Base-by-base conservation (phyloP, 352 stramenopile genomes). In the Phytophthora boehmeriae region DNA sequence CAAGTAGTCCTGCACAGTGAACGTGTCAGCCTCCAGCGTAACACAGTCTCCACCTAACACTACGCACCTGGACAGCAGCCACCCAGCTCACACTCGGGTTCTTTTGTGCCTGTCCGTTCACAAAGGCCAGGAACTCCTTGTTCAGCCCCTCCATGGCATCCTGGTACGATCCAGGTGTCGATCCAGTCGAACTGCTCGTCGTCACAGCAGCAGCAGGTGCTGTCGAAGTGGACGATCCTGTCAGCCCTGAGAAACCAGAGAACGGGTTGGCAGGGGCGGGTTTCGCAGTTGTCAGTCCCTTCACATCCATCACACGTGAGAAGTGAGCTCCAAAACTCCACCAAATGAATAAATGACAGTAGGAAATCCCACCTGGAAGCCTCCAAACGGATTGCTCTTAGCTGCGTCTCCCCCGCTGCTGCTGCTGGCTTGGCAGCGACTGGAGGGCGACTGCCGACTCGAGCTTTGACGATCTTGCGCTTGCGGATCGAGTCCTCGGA, bases 111-210 rank as follows among this genome's bases (percentile, higher is more conserved):
- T 95, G 83, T 39, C 72, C 66, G 34, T 69, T 86, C 10, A 88
- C 85, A 59, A 94, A 94, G 13, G 68, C 66, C 49, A 93, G 56
- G 42, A 96, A 96, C 42, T 78, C 82, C 57, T 90, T 89, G 64
- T 96, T 96, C 1, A 96, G 77, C 43, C 71, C 63, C 54, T 91
- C 81, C 27, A 94, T 94, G n/a, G 80, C 85, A 46, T 91, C 71
- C 38, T 90, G 77, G 57, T 91, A 92, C 46, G 71, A 82, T 6
- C 56, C 50, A 1, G 64, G 62, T 1, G 16, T 36, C 13, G 58
- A 23, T 27, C 34, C 19, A 27, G 20, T 63, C 10, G 44, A 49
- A 16, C 19, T 66, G 32, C 52, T 68, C 32, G 49, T 46, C 8
- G 48, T 17, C 30, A 8, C 16, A 39, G 39, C 36, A 17, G 46